Conservation (phyloP, 371 early-diverging fungal genomes). For the Mortierella sp. region DNA sequence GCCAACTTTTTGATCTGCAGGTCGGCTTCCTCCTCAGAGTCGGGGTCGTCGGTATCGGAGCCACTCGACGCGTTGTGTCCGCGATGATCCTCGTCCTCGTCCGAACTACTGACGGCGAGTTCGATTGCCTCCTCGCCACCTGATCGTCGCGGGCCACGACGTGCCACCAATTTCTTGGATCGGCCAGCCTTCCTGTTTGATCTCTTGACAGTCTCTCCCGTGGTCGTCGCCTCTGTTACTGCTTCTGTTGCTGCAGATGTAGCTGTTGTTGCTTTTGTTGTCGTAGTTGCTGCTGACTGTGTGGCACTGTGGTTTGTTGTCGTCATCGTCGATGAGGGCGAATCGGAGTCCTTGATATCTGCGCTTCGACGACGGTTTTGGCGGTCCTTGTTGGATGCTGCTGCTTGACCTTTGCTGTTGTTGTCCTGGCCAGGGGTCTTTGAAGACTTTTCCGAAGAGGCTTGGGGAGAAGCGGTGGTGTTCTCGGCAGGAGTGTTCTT, state of each 20-base stretch:
- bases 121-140: constrained; percentile 46
- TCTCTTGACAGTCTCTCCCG: constrained; percentile 20
- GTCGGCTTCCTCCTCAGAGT: constrained; percentile 52
- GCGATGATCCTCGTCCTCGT: constrained; percentile 39
- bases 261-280: not conserved
- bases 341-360: constrained; percentile 16
- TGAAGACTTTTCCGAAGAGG: constrained; percentile 7
- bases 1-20: constrained; percentile 43
- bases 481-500: constrained; percentile 15
- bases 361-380: constrained; percentile 24
- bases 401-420: constrained; percentile 1
- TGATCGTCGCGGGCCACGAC: constrained; percentile 42
- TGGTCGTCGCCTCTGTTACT: constrained; percentile 11
- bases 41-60: constrained; percentile 45
- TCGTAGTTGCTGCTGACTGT: not conserved
- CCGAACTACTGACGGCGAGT: constrained; percentile 48
- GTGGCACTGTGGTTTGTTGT: constrained; percentile 2
- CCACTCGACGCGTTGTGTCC: constrained; percentile 32
- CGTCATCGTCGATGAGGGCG: not conserved
- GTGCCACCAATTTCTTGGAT: constrained; percentile 50
- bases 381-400: constrained; percentile 12
- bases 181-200: constrained; percentile 26
- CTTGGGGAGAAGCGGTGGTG: not conserved
- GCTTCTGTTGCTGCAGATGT: not conserved
- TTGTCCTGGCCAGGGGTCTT: constrained; percentile 8